phyloP scores from a whole-genome alignment of 2,329 filamentous ascomycete genomes.

The Epichloe uncinata region DNA sequence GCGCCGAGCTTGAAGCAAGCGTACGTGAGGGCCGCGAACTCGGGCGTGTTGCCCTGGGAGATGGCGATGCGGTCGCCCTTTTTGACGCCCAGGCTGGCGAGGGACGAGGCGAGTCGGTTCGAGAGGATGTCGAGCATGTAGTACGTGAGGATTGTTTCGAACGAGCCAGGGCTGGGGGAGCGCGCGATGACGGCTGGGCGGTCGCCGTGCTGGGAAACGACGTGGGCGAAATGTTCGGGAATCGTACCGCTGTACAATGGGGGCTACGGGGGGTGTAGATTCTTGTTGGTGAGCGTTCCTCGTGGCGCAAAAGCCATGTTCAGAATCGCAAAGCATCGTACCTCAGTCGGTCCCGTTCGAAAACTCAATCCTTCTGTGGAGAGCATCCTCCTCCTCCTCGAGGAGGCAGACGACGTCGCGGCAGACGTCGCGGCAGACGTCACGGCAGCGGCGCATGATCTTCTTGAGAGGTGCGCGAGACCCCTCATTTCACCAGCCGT shows the following conservation, averaged over 20 bases:
- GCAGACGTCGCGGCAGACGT: neutral
- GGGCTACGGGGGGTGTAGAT: constrained; percentile 34
- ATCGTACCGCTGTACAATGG: constrained; percentile 55
- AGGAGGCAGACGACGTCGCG: neutral
- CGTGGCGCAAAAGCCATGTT: neutral
- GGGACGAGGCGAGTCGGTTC: constrained; percentile 58
- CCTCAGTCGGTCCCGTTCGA: constrained; percentile 17
- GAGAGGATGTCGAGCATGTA: constrained; percentile 60
- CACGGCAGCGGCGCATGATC: no score
- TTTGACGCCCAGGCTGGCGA: constrained; percentile 55
- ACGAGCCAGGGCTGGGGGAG: constrained; percentile 27
- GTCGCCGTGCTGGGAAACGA: constrained; percentile 53
- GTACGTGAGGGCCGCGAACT: constrained; percentile 77
- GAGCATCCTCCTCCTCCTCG: neutral
- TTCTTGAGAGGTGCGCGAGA: no score
- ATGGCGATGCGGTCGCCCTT: constrained; percentile 81
- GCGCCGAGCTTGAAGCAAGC: constrained; percentile 91
- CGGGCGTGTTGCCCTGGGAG: constrained; percentile 71
- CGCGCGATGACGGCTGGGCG: constrained; percentile 43
- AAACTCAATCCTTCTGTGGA: constrained; percentile 13
- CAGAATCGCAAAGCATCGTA: constrained; percentile 3
- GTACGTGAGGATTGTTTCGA: constrained; percentile 57
- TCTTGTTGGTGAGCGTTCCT: neutral
- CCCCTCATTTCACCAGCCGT: no score
- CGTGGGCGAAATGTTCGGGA: constrained; percentile 54